phyloP scores from a whole-genome alignment of 805 yeast species.

The Schizosaccharomyces octosporus region DNA sequence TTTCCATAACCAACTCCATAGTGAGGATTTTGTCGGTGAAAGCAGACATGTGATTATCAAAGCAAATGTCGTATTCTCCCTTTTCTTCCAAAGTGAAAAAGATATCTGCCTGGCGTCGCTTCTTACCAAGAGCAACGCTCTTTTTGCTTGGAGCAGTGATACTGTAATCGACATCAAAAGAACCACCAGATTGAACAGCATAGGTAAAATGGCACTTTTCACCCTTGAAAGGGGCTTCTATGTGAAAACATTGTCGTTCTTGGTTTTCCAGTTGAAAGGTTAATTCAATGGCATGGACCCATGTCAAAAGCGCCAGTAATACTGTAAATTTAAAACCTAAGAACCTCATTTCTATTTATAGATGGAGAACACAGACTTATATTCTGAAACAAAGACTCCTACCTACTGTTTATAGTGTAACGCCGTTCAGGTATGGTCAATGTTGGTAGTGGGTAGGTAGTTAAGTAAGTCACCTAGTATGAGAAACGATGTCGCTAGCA shows the following conservation, averaged over 20 bases:
- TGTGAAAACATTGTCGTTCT: constrained; percentile 46
- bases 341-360: too few relatives aligned
- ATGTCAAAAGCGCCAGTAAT: neutral
- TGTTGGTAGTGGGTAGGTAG: too few relatives aligned
- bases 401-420: too few relatives aligned
- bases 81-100: constrained; percentile 33
- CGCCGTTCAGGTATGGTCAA: too few relatives aligned
- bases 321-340: neutral
- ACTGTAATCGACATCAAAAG: constrained; percentile 52
- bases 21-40: constrained; percentile 65
- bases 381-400: too few relatives aligned
- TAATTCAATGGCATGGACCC: constrained; percentile 18
- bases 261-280: constrained; percentile 56
- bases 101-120: constrained; percentile 61
- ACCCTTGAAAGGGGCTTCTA: constrained; percentile 34
- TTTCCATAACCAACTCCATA: constrained; percentile 49
- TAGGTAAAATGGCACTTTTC: constrained; percentile 49
- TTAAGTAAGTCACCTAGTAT: too few relatives aligned
- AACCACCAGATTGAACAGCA: constrained; percentile 62
- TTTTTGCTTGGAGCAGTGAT: constrained; percentile 31
- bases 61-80: constrained; percentile 79
- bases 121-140: constrained; percentile 27
- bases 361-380: too few relatives aligned
- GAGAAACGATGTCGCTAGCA: too few relatives aligned
- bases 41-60: constrained; percentile 57